Evolutionary conservation across 2,329 filamentous ascomycete species (phyloP), one percentile per base, ranked within the genome.

Genomic region (Pestalotiopsis sp.): DNA sequence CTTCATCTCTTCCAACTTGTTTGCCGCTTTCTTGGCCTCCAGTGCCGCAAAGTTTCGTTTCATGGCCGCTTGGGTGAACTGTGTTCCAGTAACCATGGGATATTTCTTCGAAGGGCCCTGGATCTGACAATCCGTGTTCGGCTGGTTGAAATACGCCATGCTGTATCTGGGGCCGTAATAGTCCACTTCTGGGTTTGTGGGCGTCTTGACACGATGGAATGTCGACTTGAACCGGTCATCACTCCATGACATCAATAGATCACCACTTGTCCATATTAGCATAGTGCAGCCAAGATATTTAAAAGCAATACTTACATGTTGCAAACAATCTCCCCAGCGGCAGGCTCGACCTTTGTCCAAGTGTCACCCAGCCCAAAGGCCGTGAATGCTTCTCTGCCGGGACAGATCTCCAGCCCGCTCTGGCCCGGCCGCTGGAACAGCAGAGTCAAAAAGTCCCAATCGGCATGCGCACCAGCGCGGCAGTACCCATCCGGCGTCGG

Each of bases 191-290:
- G 81, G 80, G 72, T 90, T 86, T 36, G 79, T 82, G 0, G 89
- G 89, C 1, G 88, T 87, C 78, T 89, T 89, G 69, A 91, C 89
- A 3, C 89, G 84, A 77, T 91, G 90, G 66, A 90, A 88, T 0
- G 89, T 90, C 56, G 85, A 89, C 78, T 91, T 91, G 81, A 91
- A 91, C 23, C 89, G 84, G 76, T 91, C 90, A 74, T 91, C 89
- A 36, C 84, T 88, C 89, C 89, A 91, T 57, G 83, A 86, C 90
- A 92, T 91, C 17, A 92, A 81, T 67, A 91, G 79, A 74, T 92
- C 89, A 4, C 90, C 90, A 70, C 79, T 81, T 62, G 63, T 31
- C 25, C 23, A 39, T n/a, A 27, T 65, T 36, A 69, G 67, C 67
- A 14, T 7, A 49, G 2, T 11, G n/a, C n/a, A 58, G 11, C 6